Conservation (phyloP, 306 rosid species). For the Trifolium subterraneum region DNA sequence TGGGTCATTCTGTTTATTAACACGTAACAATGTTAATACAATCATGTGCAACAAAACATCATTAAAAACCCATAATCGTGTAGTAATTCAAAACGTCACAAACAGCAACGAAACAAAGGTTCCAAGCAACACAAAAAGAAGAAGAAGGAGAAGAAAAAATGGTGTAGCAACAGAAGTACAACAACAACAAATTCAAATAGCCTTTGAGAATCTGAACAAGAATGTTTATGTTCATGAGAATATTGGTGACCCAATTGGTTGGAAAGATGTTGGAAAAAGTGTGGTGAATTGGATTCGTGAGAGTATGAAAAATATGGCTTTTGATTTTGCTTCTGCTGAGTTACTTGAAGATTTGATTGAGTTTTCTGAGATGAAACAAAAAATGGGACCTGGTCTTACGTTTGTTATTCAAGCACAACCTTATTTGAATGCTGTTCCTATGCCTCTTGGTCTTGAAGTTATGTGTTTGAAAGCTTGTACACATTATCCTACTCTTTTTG, state of each 20-base stretch:
- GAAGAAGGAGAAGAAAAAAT: constrained; percentile 38
- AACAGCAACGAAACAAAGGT: constrained; percentile 37
- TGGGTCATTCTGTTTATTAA: constrained; percentile 34
- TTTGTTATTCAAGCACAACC: constrained; percentile 78
- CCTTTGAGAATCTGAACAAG: neutral
- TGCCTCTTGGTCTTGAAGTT: constrained; percentile 78
- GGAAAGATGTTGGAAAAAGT: constrained; percentile 71
- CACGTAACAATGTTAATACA: constrained; percentile 34
- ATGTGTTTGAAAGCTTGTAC: constrained; percentile 70
- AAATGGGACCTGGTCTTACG: constrained; percentile 67
- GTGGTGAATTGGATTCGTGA: constrained; percentile 70
- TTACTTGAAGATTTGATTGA: constrained; percentile 57
- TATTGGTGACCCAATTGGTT: constrained; percentile 72
- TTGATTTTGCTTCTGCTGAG: constrained; percentile 66
- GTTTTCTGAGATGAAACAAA: constrained; percentile 59
- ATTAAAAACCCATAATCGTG: constrained; percentile 29
- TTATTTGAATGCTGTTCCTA: constrained; percentile 70
- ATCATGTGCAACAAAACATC: constrained; percentile 28
- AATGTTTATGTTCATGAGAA: neutral
- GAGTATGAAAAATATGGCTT: constrained; percentile 75
- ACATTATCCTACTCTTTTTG: constrained; percentile 80
- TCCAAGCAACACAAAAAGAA: constrained; percentile 11
- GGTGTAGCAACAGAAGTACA: neutral
- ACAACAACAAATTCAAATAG: neutral
- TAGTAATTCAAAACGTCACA: constrained; percentile 41